Evolutionary conservation across 352 stramenopile species (phyloP), one percentile per base, ranked within the genome.

Genomic region (Phytophthora cryptogea): DNA sequence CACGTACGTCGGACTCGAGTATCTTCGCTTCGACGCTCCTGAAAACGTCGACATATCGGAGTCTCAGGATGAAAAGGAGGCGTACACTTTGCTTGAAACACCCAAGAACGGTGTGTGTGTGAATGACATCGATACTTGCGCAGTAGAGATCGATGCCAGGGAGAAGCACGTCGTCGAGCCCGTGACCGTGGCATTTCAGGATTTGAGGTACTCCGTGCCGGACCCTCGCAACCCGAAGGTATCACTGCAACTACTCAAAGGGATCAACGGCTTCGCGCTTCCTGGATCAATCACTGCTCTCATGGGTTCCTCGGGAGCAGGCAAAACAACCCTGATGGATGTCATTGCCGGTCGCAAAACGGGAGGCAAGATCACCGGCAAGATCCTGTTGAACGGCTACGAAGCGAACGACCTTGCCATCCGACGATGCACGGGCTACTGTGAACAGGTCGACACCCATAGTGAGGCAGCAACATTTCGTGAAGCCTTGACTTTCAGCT

Each of bases 261-360:
- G 62, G 3, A 57, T 66, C 49, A 60, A 13, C 35, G 60, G 60
- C n/a, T 64, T 53, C 33, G 59, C 59, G 8, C 40, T 58, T 50
- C 59, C 59, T 31, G 59, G 59, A 13, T 68, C 59, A 41, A 69
- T 69, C 13, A 69, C 60, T 6, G 60, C 60, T 27, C 65, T 60
- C 33, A 76, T 70, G 61, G 73, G 52, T 11, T 83, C 78, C 78
- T 97, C 43, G 45, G 69, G 17, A 94, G 97, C 59, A 13, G 59
- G 59, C 6, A 66, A 66, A 36, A 66, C 59, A 5, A 66, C 59
- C 3, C 9, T 67, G 11, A 67, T 67, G 52, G 59, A 67, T 26
- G 59, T 62, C 11, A 67, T 67, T 13, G 59, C 59, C 32, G 59
- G 59, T 6, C 33, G 56, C 2, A 64, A 64, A 27, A 58, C 56